Conservation (phyloP, 2,329 filamentous ascomycete species). For the Hypoxylon sp. region DNA sequence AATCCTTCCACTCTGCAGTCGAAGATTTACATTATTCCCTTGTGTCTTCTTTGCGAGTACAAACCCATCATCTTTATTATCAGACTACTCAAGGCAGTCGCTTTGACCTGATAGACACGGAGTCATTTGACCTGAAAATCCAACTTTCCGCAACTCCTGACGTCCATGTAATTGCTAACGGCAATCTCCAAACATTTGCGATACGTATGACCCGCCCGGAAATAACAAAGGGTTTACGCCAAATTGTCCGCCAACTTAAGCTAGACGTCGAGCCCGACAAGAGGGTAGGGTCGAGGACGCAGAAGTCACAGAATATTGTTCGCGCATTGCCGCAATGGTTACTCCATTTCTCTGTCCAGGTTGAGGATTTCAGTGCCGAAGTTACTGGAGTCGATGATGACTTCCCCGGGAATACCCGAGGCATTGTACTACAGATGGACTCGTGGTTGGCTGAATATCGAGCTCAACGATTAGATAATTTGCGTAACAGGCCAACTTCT, state of each 20-base stretch:
- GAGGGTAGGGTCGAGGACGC: constrained; percentile 63
- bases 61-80: constrained; percentile 93
- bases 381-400: constrained; percentile 88
- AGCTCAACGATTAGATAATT: constrained; percentile 79
- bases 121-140: constrained; percentile 88
- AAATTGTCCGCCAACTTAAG: constrained; percentile 88
- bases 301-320: constrained; percentile 76
- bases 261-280: constrained; percentile 77
- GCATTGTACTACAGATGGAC: constrained; percentile 88
- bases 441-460: constrained; percentile 91
- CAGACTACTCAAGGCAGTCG: constrained; percentile 86
- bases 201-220: constrained; percentile 92
- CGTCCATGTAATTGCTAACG: constrained; percentile 83
- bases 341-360: constrained; percentile 85
- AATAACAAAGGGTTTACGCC: constrained; percentile 90
- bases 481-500: constrained; percentile 67
- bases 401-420: constrained; percentile 85
- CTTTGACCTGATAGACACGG: constrained; percentile 89
- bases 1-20: constrained; percentile 92
- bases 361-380: constrained; percentile 90
- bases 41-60: constrained; percentile 83
- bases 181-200: constrained; percentile 87
- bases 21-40: constrained; percentile 90
- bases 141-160: constrained; percentile 89
- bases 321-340: constrained; percentile 88